These are phyloP conservation scores for Hypoxylon sp. DNA, from an alignment of 2,329 filamentous ascomycete genomes.

Conservation along the genomic window DNA sequence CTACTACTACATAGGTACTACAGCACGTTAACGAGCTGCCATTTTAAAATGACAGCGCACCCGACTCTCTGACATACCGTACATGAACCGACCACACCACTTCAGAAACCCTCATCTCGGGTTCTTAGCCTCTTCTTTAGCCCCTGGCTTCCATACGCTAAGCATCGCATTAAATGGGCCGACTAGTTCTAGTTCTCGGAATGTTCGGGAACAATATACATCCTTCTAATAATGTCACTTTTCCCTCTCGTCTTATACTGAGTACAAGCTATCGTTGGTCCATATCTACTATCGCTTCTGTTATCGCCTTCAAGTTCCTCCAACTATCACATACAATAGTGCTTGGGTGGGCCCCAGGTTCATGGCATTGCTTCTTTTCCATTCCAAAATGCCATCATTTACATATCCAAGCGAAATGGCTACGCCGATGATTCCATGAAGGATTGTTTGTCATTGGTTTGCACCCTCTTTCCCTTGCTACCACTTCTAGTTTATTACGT, in stretches of 20 bases:
- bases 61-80: conserved; percentile 41
- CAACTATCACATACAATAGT: conserved; percentile 26
- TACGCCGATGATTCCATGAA: conserved; percentile 17
- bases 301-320: conserved; percentile 13
- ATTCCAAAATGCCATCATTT: conserved; percentile 17
- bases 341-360: conserved; percentile 12
- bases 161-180: conserved; percentile 31
- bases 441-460: conserved; percentile 23
- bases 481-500: conserved; percentile 9
- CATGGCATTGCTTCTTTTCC: conserved; percentile 26
- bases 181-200: conserved; percentile 36
- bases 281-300: conserved; percentile 5
- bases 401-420: conserved; percentile 17
- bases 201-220: conserved; percentile 37
- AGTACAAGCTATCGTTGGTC: conserved; percentile 10
- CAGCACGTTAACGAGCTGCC: conserved; percentile 8
- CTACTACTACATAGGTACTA: conserved; percentile 5
- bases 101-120: conserved; percentile 31
- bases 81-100: conserved; percentile 31
- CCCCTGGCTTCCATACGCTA: conserved; percentile 31
- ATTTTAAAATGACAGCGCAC: conserved; percentile 35
- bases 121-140: conserved; percentile 26
- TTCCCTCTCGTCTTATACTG: not conserved
- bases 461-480: conserved; percentile 2
- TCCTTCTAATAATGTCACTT: conserved; percentile 24